Evolutionary conservation across 108 stramenopile species (phyloP).

Genomic region (Nannochloropsis granulata): DNA sequence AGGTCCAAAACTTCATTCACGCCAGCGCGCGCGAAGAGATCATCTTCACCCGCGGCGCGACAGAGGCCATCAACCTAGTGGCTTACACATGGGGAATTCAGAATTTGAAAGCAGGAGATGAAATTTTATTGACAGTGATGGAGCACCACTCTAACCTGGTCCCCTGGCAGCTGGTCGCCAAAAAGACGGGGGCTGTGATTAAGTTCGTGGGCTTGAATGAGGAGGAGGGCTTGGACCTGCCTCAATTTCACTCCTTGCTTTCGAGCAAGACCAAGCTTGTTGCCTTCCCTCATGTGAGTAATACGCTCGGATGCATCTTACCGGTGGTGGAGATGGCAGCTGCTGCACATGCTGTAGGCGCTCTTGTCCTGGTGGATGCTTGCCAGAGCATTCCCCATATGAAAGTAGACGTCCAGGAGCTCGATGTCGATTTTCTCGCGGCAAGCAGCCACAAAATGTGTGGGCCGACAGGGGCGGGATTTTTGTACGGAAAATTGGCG

Average conservation of each 20-base stretch:
- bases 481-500: constrained; percentile 43
- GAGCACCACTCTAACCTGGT: constrained; percentile 94
- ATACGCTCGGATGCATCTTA: constrained; percentile 65
- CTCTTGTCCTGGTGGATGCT: constrained; percentile 68
- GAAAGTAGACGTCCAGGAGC: constrained; percentile 29
- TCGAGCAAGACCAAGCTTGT: constrained; percentile 63
- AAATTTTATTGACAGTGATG: constrained; percentile 68
- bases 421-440: constrained; percentile 33
- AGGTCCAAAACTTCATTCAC: constrained; percentile 53
- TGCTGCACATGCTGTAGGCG: constrained; percentile 49
- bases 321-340: constrained; percentile 63
- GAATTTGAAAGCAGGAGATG: constrained; percentile 52
- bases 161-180: constrained; percentile 78
- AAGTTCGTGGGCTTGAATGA: constrained; percentile 51
- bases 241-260: constrained; percentile 42
- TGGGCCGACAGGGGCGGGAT: constrained; percentile 33
- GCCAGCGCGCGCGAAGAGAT: constrained; percentile 62
- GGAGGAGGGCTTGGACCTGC: constrained; percentile 49
- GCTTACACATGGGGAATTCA: constrained; percentile 45
- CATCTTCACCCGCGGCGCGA: constrained; percentile 79
- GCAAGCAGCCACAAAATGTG: constrained; percentile 38
- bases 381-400: constrained; percentile 54
- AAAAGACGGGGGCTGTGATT: constrained; percentile 46
- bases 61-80: constrained; percentile 79
- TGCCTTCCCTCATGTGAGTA: constrained; percentile 70